Base-by-base conservation (phyloP, 2,329 filamentous ascomycete species). In the Incumbomyces delicatus region DNA sequence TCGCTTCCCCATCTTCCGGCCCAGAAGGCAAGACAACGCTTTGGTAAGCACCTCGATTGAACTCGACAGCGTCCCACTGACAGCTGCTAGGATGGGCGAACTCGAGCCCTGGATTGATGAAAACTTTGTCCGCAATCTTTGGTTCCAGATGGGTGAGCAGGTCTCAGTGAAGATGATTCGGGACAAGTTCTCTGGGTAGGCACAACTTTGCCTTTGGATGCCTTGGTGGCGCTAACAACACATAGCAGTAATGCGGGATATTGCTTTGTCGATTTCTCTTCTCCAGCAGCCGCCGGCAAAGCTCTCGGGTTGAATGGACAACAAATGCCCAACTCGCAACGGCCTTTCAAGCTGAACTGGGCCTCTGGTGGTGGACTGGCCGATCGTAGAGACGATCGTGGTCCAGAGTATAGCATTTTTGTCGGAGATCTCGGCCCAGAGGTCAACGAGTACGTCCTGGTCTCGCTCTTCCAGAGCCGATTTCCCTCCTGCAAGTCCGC, bases 91-190 rank as follows among this genome's bases (percentile, higher is more conserved):
- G 90, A 98, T 98, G 92, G 92, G 92, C 58, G 92, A 98, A 67
- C 83, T 98, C 54, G 90, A 96, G 69, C 87, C 88, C 22, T 98
- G 92, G 92, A 96, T 98, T 71, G 92, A 98, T 60, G 92, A 98
- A 73, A 94, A 90, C 70, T 98, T 96, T 67, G 86, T 98, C 63
- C 89, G 94, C 69, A 92, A 85, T 58, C 81, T 96, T 38, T 96
- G 87, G 77, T 94, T 87, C 61, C 81, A 89, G 60, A 85, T 95
- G 72, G 88, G 85, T 57, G 92, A 96, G 69, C 81, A 81, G 54
- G 92, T 98, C 60, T 95, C 95, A 60, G 92, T 98, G 59, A 98
- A 98, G 79, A 95, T 98, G 77, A 98, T 98, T 61, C 87, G 92
- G 56, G 92, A 98, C 73, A 95, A 95, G 70, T 95, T 95, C 68